phyloP scores from a whole-genome alignment of 257 asterid genomes.

The Handroanthus guayacan region DNA sequence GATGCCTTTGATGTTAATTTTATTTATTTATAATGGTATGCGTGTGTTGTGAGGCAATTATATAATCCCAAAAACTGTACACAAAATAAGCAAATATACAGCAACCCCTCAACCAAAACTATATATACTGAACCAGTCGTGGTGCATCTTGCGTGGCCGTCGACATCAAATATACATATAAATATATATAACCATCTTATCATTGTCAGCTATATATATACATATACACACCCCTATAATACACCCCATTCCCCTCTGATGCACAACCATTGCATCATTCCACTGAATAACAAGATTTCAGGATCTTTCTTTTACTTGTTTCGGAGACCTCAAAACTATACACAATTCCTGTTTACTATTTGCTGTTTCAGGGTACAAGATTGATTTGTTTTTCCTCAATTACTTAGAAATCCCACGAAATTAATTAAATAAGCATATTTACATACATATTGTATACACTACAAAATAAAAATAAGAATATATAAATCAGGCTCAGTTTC shows the following conservation, averaged over 20 bases:
- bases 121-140: not conserved
- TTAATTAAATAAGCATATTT: too few species aligned
- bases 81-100: not conserved
- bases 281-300: constrained; percentile 62
- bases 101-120: constrained; percentile 8
- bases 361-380: too few species aligned
- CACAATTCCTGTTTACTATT: not conserved
- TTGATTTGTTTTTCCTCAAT: too few species aligned
- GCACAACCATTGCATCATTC: constrained; percentile 27
- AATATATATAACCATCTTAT: constrained; percentile 60
- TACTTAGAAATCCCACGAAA: too few species aligned
- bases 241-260: not conserved
- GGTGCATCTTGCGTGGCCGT: too few species aligned
- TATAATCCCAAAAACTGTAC: constrained; percentile 31
- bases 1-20: constrained; percentile 25
- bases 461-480: too few species aligned
- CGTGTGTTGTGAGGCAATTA: constrained; percentile 46
- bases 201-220: constrained; percentile 43
- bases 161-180: too few species aligned
- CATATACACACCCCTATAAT: constrained; percentile 28
- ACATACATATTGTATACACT: too few species aligned
- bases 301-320: constrained; percentile 56
- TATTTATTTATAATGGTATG: constrained; percentile 38
- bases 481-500: too few species aligned
- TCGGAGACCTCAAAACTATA: constrained; percentile 53